Percentiles rank a stretch among this genome's conserved stretches.
Evolutionary conservation across 371 early-diverging fungal genomes (phyloP).

Genomic region (Umbelopsis sp.): DNA sequence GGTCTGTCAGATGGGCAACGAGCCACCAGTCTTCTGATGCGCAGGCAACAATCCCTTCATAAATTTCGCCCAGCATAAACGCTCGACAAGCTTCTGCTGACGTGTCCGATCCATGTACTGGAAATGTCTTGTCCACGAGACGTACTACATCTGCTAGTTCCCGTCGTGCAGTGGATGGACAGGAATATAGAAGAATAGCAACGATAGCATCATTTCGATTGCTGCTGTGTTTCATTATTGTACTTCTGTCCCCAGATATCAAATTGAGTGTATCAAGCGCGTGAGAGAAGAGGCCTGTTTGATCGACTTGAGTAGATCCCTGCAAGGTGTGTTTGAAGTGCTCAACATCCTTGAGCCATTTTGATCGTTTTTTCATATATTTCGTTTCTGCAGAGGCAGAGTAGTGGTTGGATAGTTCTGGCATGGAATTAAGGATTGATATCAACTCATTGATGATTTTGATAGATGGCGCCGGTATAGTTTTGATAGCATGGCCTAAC

Average conservation of each 20-base stretch:
- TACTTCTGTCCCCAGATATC: not conserved
- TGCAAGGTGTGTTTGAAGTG: not conserved
- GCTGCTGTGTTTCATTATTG: conserved; percentile 10
- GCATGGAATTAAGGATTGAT: not conserved
- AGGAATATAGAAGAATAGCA: not conserved
- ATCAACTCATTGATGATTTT: conserved; percentile 3
- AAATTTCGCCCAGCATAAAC: conserved; percentile 5
- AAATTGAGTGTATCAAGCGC: not conserved
- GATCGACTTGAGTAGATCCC: not conserved
- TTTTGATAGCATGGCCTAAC: conserved; percentile 2
- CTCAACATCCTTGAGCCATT: conserved; percentile 13
- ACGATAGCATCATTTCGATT: not conserved
- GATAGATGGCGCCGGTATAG: conserved; percentile 5
- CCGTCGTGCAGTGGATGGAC: not conserved
- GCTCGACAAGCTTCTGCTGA: conserved; percentile 5
- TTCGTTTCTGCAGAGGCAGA: not conserved
- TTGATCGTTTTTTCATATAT: conserved; percentile 4
- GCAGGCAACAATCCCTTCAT: conserved; percentile 9
- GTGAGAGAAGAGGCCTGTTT: not conserved
- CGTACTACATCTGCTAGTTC: not conserved
- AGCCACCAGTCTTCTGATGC: conserved; percentile 15
- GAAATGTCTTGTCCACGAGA: not conserved
- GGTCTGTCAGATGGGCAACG: conserved; percentile 5
- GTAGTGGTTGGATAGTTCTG: not conserved
- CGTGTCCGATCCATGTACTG: not conserved